Percentiles rank a stretch among this genome's conserved stretches.
phyloP scores from a whole-genome alignment of 805 yeast species.

The Starmera pachycereana region DNA sequence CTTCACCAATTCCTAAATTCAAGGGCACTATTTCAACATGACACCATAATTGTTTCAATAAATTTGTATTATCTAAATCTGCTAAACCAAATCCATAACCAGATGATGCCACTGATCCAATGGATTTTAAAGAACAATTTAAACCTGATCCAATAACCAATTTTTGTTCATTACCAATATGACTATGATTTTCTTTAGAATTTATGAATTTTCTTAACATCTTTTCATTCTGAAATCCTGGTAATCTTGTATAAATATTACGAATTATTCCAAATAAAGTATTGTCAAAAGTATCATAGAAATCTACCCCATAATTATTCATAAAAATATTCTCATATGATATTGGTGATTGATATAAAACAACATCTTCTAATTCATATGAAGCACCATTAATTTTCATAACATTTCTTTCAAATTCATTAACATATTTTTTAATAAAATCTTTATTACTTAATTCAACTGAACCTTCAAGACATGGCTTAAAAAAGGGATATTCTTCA shows the following conservation, averaged over 20 bases:
- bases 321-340: constrained; percentile 6
- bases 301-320: constrained; percentile 4
- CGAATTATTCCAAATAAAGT: constrained; percentile 4
- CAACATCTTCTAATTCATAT: constrained; percentile 5
- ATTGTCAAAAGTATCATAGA: constrained; percentile 8
- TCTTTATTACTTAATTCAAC: constrained; percentile 10
- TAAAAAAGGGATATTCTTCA: constrained; percentile 17
- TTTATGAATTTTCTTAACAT: constrained; percentile 7
- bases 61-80: constrained; percentile 7
- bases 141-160: constrained; percentile 5
- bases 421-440: constrained; percentile 4
- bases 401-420: constrained; percentile 6
- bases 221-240: constrained; percentile 1
- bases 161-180: constrained; percentile 1
- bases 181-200: constrained; percentile 5
- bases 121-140: constrained; percentile 11
- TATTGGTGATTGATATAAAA: constrained; percentile 8
- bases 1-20: constrained; percentile 16
- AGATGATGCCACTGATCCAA: constrained; percentile 15
- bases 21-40: constrained; percentile 16
- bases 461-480: constrained; percentile 9
- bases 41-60: constrained; percentile 12
- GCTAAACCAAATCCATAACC: constrained; percentile 15
- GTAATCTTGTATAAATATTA: constrained; percentile 4
- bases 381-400: not conserved